Evolutionary conservation across 2,329 filamentous ascomycete genomes (phyloP).

Genomic region (Pseudogymnoascus sp.): DNA sequence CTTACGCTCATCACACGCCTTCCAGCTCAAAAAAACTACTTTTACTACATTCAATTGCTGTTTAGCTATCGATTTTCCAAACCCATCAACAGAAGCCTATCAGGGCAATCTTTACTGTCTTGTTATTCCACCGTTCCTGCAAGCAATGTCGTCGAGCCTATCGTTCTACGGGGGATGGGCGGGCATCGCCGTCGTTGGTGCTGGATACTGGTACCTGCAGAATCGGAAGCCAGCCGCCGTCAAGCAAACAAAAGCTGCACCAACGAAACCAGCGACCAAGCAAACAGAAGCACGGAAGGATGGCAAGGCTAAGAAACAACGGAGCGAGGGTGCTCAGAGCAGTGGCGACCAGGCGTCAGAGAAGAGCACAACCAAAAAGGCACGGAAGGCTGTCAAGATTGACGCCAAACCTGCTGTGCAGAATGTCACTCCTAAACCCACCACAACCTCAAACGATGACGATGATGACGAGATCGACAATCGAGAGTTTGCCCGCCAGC

Average conservation of each 20-base stretch:
- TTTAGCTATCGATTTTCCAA: background rate
- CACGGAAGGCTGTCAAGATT: slow-evolving; percentile 16
- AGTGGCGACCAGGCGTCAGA: slow-evolving; percentile 19
- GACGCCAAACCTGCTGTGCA: slow-evolving; percentile 8
- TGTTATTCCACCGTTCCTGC: background rate
- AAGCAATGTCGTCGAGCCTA: slow-evolving; percentile 6
- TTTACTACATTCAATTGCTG: background rate
- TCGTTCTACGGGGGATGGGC: slow-evolving; percentile 33
- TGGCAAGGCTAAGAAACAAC: slow-evolving; percentile 22
- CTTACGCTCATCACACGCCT: background rate
- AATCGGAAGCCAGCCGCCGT: slow-evolving; percentile 10
- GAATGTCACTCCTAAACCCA: background rate
- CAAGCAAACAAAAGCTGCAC: slow-evolving; percentile 12
- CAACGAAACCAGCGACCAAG: slow-evolving; percentile 18
- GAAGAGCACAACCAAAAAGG: slow-evolving; percentile 17
- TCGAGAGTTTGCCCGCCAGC: slow-evolving; percentile 68
- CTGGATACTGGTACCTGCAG: slow-evolving; percentile 23
- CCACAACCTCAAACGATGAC: slow-evolving; percentile 12
- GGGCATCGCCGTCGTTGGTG: slow-evolving; percentile 27
- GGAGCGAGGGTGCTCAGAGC: slow-evolving; percentile 21
- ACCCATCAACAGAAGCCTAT: background rate
- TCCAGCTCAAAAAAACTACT: background rate
- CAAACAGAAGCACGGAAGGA: slow-evolving; percentile 21
- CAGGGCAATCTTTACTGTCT: background rate
- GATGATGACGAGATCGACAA: slow-evolving; percentile 56